phyloP scores from a whole-genome alignment of 2,329 filamentous ascomycete genomes.

The Nemania bipapillata region DNA sequence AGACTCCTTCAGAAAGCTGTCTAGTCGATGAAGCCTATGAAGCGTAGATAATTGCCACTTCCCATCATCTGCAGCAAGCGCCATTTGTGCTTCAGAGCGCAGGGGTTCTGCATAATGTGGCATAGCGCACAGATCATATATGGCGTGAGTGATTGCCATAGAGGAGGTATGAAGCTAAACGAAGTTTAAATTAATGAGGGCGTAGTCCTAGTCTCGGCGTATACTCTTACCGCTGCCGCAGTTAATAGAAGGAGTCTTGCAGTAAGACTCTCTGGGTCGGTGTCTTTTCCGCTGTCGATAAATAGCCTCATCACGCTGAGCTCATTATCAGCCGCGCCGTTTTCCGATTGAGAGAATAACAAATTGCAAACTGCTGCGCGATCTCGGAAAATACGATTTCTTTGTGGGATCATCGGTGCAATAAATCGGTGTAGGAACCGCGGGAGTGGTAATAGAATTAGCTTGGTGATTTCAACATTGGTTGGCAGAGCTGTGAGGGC shows the following conservation, averaged over 20 bases:
- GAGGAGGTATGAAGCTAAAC: constrained; percentile 1
- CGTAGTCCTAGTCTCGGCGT: not conserved
- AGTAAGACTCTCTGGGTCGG: constrained; percentile 4
- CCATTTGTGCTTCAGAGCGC: not conserved
- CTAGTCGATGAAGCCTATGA: constrained; percentile 18
- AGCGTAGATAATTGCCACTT: not conserved
- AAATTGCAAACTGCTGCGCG: constrained; percentile 1
- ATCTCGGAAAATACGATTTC: constrained; percentile 14
- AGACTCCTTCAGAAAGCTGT: constrained; percentile 35
- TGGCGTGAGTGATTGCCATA: not conserved
- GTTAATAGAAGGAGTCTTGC: constrained; percentile 9
- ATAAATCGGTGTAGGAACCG: not conserved
- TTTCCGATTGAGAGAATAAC: not conserved
- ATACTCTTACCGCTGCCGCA: not conserved
- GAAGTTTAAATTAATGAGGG: too few species aligned
- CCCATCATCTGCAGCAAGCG: not conserved
- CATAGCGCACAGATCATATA: constrained; percentile 2
- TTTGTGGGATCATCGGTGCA: constrained; percentile 8
- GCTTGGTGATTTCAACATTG: constrained; percentile 15
- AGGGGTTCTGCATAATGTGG: not conserved
- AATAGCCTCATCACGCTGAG: constrained; percentile 10
- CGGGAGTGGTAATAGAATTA: constrained; percentile 16
- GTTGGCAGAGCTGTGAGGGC: constrained; percentile 3
- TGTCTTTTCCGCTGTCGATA: constrained; percentile 15
- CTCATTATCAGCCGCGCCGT: not conserved